Evolutionary conservation across 75 land plant species (phyloP), one percentile per base, ranked within the genome.

Genomic region (Cunninghamia lanceolata): DNA sequence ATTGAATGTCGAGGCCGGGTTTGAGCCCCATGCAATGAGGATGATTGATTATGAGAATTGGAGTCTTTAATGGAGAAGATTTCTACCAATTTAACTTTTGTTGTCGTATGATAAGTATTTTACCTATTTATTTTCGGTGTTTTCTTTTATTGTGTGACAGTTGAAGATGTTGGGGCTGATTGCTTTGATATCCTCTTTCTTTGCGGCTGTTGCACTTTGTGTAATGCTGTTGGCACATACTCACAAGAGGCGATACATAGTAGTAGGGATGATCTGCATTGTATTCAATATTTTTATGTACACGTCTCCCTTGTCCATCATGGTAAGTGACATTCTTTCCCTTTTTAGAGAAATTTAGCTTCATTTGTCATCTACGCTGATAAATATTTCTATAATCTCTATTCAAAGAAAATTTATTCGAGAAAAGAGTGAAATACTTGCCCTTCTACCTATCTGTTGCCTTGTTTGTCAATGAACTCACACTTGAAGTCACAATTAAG

Each of bases 271-370:
- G 34, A 54, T 94, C 1, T 89, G 91, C 85, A 90, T 92, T 75
- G 3, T 88, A 42, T 89, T 87, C 28, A 86, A 89, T 45, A 75
- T 86, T 15, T 19, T 87, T 82, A 94, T 94, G 95, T 94, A 94
- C 68, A 93, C 91, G 17, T 82, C 93, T 1, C 95, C 95, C 1
- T 85, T 94, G 17, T 70, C 91, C 3, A 86, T 93, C 84, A 93
- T 91, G 94, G 94, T 93, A 59, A 76, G 90, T 80, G 19, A 2
- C 38, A 47, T 34, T 32, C 13, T 8, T 15, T 32, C 16, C 21
- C 2, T 42, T 8, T 42, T 32, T 46, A 2, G 2, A 9, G 46
- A 13, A 46, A 25, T 3, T 16, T n/a, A 21, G 25, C 8, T 43
- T 42, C 3, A 43, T 38, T 81, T 17, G 11, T 63, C 8, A 25